These are phyloP conservation scores for Sarcodon aspratus DNA, from an alignment of 768 basidiomycete species.

Conservation along the genomic window DNA sequence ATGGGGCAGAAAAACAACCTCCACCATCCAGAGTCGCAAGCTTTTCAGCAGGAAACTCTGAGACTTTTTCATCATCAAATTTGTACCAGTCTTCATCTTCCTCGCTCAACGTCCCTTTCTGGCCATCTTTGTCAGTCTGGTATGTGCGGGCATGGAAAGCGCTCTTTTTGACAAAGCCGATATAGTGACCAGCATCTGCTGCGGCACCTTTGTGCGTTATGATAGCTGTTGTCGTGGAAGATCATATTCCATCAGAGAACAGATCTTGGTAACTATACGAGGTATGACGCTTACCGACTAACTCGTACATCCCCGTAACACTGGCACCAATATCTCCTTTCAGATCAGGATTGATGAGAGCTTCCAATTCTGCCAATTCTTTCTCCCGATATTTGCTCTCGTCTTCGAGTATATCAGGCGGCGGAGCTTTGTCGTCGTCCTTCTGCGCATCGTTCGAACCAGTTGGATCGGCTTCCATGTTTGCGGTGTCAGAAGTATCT, in stretches of 20 bases:
- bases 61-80: constrained; percentile 94
- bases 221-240: constrained; percentile 42
- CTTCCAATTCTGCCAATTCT: constrained; percentile 56
- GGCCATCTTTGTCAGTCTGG: constrained; percentile 1
- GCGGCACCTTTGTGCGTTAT: constrained; percentile 96
- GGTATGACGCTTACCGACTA: constrained; percentile 54
- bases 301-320: constrained; percentile 77
- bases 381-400: constrained; percentile 52
- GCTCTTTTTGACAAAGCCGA: constrained; percentile 80
- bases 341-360: constrained; percentile 49
- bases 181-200: constrained; percentile 94
- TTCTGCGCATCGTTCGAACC: constrained; percentile 15
- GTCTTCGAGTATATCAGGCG: constrained; percentile 41
- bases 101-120: constrained; percentile 22
- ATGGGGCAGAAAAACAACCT: constrained; percentile 15
- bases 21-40: constrained; percentile 81
- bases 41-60: constrained; percentile 77
- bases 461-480: constrained; percentile 9
- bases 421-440: constrained; percentile 17
- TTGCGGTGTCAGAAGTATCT: constrained; percentile 10
- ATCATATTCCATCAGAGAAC: not conserved
- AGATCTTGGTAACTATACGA: not conserved
- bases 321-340: constrained; percentile 66
- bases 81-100: constrained; percentile 88
- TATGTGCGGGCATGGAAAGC: constrained; percentile 33